Percentiles rank a stretch among this genome's conserved stretches.
These are phyloP conservation scores for Macadamia tetraphylla DNA, from an alignment of 164 flowering plant genomes.

Conservation along the genomic window DNA sequence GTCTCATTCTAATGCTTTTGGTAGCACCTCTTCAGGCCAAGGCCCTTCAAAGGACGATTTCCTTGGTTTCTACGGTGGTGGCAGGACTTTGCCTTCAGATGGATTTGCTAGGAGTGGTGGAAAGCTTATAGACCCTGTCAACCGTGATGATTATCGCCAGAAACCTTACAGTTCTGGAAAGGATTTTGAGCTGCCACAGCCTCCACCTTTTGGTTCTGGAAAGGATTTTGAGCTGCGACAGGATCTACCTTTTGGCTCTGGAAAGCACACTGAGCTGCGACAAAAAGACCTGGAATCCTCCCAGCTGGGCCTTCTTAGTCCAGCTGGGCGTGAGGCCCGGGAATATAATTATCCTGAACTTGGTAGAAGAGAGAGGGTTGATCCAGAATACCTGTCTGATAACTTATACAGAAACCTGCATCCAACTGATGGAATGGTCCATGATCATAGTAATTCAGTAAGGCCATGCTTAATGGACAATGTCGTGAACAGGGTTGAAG, in stretches of 20 bases:
- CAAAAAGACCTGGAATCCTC: conserved; percentile 11
- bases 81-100: conserved; percentile 4
- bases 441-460: conserved; percentile 16
- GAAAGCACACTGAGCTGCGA: conserved; percentile 7
- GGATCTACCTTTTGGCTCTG: conserved; percentile 10
- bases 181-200: conserved; percentile 5
- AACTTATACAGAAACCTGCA: conserved; percentile 16
- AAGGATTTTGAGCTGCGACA: conserved; percentile 6
- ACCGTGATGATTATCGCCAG: conserved; percentile 6
- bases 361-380: conserved; percentile 21
- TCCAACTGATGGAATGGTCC: conserved; percentile 16
- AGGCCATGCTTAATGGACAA: conserved; percentile 19
- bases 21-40: conserved; percentile 16
- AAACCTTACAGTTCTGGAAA: conserved; percentile 4
- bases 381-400: conserved; percentile 11
- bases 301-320: conserved; percentile 10
- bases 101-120: conserved; percentile 13
- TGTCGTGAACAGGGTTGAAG: conserved; percentile 13
- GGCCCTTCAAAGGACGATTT: conserved; percentile 18
- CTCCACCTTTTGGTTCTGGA: conserved; percentile 4
- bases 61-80: conserved; percentile 7
- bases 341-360: conserved; percentile 20
- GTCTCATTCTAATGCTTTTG: conserved; percentile 23
- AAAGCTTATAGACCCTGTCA: conserved; percentile 7
- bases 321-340: conserved; percentile 9